phyloP scores from a whole-genome alignment of 169 alveolate genomes.

The Perkinsus marinus region DNA sequence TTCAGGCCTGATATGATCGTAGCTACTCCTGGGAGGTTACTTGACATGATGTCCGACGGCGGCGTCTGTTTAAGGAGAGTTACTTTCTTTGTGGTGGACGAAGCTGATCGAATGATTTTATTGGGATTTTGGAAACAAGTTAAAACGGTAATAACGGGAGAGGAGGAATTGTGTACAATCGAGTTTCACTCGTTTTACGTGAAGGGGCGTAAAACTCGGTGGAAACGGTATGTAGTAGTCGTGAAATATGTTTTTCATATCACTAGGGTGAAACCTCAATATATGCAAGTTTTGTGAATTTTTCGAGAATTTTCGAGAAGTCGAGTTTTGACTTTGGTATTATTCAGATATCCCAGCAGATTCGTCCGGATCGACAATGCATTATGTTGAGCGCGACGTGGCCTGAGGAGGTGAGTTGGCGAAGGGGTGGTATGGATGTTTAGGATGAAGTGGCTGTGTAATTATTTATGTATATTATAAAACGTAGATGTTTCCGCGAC shows the following conservation, averaged over 20 bases:
- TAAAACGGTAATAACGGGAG: background rate
- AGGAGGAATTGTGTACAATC: background rate
- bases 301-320: no score
- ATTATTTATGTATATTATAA: no score
- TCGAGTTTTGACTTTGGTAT: no score
- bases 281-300: no score
- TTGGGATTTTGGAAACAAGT: slow-evolving; percentile 94
- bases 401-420: slow-evolving; percentile 58
- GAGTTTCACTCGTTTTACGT: no score
- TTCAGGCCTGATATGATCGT: slow-evolving; percentile 73
- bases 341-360: slow-evolving; percentile 28
- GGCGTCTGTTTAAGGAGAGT: slow-evolving; percentile 72
- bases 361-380: slow-evolving; percentile 80
- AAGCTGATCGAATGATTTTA: slow-evolving; percentile 91
- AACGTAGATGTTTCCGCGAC: no score
- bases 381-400: slow-evolving; percentile 84
- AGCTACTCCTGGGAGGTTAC: slow-evolving; percentile 93
- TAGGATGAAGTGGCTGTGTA: background rate
- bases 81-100: slow-evolving; percentile 85
- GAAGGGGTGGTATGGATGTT: background rate
- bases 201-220: no score
- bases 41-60: slow-evolving; percentile 78
- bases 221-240: no score
- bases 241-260: no score
- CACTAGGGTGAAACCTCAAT: no score